These are phyloP conservation scores for Moesziomyces aphidis DNA, from an alignment of 1,284 basidiomycete species.

Conservation along the genomic window DNA sequence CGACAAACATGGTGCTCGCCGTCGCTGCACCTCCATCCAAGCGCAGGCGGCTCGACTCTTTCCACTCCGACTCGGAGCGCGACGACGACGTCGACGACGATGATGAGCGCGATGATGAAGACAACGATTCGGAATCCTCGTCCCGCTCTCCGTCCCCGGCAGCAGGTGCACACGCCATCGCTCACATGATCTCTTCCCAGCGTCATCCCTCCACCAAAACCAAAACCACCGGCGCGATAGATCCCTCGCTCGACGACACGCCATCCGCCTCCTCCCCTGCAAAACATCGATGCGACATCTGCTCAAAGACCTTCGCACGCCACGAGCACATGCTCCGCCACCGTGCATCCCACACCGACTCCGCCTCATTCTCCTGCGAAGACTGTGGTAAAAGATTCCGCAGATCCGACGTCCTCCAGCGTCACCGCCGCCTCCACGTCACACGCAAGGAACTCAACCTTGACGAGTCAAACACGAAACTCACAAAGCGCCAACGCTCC, in stretches of 20 bases:
- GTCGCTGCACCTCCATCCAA: background rate
- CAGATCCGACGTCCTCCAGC: slow-evolving; percentile 20
- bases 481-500: slow-evolving; percentile 15
- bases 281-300: slow-evolving; percentile 18
- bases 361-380: slow-evolving; percentile 12
- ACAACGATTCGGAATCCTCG: background rate
- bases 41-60: background rate
- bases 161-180: slow-evolving; percentile 2
- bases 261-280: slow-evolving; percentile 1
- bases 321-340: slow-evolving; percentile 31
- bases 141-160: slow-evolving; percentile 2
- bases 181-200: slow-evolving; percentile 2
- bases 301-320: slow-evolving; percentile 18
- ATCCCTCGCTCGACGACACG: background rate
- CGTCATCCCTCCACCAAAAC: background rate
- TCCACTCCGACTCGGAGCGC: background rate
- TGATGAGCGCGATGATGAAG: background rate
- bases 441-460: slow-evolving; percentile 14
- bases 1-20: background rate
- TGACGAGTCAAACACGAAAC: slow-evolving; percentile 6
- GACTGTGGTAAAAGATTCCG: slow-evolving; percentile 20
- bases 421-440: slow-evolving; percentile 13
- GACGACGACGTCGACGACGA: background rate
- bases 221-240: background rate
- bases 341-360: slow-evolving; percentile 18